Evolutionary conservation across 1,284 basidiomycete species (phyloP), one percentile per base, ranked within the genome.

Genomic region (Heliocybe sulcata): DNA sequence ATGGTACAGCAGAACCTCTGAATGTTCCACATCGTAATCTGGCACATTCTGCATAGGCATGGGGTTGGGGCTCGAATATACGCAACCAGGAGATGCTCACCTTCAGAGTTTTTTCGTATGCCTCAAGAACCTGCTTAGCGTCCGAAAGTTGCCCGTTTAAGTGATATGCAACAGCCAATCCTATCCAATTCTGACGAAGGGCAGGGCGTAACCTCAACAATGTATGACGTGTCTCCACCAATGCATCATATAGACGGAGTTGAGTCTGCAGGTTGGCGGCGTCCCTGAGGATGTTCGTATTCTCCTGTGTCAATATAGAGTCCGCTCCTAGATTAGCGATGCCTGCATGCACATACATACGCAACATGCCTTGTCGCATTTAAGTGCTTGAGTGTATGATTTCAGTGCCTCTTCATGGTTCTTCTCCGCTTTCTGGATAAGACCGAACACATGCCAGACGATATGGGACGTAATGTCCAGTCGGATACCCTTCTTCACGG

Each of bases 381-480:
- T 80, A 59, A 95, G 74, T 2, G 93, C 97, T 67, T 86, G 82
- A 2, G 77, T 81, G 65, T 90, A 91, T 29, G 90, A 92, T 65
- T 92, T 92, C 66, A 94, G 77, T 1, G 92, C 90, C 65, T 92
- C 90, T 62, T 90, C 87, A 62, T 94, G 95, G 65, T 94, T 93
- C 69, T 87, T 92, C 69, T 95, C 91, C 45, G 87, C 88, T 70
- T 94, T 92, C 67, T 94, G 90, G 31, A 96, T 83, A 64, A 98
- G 85, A 47, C 94, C 97, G 65, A 94, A 91, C 58, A 99, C 95
- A 69, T 99, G 97, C 96, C 97, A 99, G 66, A 89, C 90, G 66
- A 99, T 98, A 68, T 99, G 96, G 23, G 91, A 94, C 35, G 85
- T 92, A 57, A 96, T 77, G 73, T 98, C 94, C 58, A 90, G 81